These are phyloP conservation scores for Phaffomyces opuntiae DNA, from an alignment of 805 yeast species.

Conservation along the genomic window DNA sequence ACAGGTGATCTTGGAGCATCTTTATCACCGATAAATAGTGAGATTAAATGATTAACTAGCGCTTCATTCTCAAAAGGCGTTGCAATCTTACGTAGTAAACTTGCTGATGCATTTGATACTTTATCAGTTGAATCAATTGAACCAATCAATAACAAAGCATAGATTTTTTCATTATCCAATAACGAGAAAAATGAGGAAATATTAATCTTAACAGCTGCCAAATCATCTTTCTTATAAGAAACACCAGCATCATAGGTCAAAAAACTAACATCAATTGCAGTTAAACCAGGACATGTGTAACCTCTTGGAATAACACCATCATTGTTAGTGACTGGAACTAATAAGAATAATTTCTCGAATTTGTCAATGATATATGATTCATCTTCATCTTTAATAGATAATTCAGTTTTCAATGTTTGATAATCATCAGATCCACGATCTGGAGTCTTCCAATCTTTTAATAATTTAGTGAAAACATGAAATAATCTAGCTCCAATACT, in stretches of 20 bases:
- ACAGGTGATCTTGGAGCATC: slow-evolving; percentile 43
- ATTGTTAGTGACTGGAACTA: slow-evolving; percentile 39
- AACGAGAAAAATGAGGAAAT: slow-evolving; percentile 33
- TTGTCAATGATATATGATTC: slow-evolving; percentile 44
- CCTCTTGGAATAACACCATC: slow-evolving; percentile 37
- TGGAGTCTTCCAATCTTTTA: slow-evolving; percentile 44
- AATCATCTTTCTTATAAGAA: slow-evolving; percentile 41
- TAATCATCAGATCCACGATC: slow-evolving; percentile 39
- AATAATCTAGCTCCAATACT: slow-evolving; percentile 52
- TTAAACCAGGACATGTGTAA: slow-evolving; percentile 57
- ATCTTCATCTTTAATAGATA: slow-evolving; percentile 28
- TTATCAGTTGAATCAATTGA: slow-evolving; percentile 51
- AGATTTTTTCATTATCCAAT: slow-evolving; percentile 28
- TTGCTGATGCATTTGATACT: slow-evolving; percentile 48
- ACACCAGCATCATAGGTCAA: slow-evolving; percentile 68
- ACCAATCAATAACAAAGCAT: slow-evolving; percentile 54
- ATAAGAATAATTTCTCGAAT: slow-evolving; percentile 50
- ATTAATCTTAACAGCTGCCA: slow-evolving; percentile 34
- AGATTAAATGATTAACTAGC: slow-evolving; percentile 38
- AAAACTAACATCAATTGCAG: slow-evolving; percentile 47
- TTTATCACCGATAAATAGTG: slow-evolving; percentile 45
- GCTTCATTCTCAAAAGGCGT: slow-evolving; percentile 44
- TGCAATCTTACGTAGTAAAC: slow-evolving; percentile 40
- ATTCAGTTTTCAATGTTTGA: slow-evolving; percentile 25
- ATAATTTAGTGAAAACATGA: slow-evolving; percentile 48